phyloP scores from a whole-genome alignment of 495 filamentous ascomycete genomes.

The Trichoderma virens region DNA sequence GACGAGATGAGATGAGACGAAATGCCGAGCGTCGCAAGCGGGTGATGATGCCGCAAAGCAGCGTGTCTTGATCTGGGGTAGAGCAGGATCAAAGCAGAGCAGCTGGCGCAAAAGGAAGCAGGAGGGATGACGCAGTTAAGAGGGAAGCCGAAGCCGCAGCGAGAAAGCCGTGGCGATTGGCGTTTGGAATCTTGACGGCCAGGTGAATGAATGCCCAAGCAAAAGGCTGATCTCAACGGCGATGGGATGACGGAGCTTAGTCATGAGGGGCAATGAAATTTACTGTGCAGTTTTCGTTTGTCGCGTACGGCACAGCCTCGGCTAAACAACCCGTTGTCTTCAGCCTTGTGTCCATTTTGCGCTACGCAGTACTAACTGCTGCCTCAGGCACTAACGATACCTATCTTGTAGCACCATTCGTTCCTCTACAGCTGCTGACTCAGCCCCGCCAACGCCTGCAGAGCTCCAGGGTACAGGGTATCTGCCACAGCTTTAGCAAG shows the following conservation, averaged over 20 bases:
- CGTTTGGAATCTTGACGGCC: neutral
- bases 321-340: neutral
- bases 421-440: neutral
- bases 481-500: neutral
- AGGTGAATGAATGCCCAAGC: neutral
- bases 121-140: neutral
- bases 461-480: neutral
- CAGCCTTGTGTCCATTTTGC: neutral
- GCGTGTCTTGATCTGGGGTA: no score
- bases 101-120: no score
- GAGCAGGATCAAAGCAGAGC: no score
- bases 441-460: neutral
- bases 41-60: no score
- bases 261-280: neutral
- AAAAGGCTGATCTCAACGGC: neutral
- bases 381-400: neutral
- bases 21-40: neutral
- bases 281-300: neutral
- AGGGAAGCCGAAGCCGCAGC: neutral
- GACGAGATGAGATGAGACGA: neutral
- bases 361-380: no score
- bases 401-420: neutral
- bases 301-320: neutral
- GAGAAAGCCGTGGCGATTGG: neutral
- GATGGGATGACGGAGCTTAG: constrained; percentile 1